Conservation (phyloP, 139 green algal species). For the Diplosphaera chodatii region DNA sequence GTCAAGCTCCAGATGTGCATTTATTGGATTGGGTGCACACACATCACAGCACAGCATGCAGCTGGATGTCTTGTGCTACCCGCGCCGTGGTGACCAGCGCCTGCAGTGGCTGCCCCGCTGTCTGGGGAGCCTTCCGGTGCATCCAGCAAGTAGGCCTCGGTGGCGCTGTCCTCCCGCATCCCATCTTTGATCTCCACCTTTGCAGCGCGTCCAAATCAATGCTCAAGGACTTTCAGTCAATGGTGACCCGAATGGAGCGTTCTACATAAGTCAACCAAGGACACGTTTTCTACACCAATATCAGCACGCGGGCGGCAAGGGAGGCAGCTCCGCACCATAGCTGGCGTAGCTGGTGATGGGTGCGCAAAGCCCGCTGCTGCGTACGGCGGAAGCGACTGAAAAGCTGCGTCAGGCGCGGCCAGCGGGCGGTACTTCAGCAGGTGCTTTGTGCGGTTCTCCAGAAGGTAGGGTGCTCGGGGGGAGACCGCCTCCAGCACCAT, state of each 20-base stretch:
- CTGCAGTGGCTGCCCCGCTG: neutral
- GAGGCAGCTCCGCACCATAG: neutral
- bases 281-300: too few relatives aligned
- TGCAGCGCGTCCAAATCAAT: too few relatives aligned
- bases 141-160: constrained; percentile 18
- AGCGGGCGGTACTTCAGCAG: constrained; percentile 51
- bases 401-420: constrained; percentile 21
- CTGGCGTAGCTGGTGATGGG: neutral
- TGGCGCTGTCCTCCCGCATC: neutral
- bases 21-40: too few relatives aligned
- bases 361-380: constrained; percentile 26
- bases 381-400: constrained; percentile 41
- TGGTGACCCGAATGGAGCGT: too few relatives aligned
- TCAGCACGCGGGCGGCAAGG: too few relatives aligned
- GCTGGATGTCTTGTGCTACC: neutral
- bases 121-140: constrained; percentile 3
- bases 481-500: constrained; percentile 45
- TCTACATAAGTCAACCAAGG: too few relatives aligned
- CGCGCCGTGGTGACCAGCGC: neutral
- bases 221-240: too few relatives aligned
- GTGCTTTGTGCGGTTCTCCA: constrained; percentile 53
- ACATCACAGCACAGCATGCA: too few relatives aligned
- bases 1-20: too few relatives aligned
- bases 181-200: constrained; percentile 51
- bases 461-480: constrained; percentile 34